A percentile compares a stretch with the other conserved stretches of the same genome.
Evolutionary conservation across 1,284 basidiomycete genomes (phyloP).

Genomic region (Trametes sp.): DNA sequence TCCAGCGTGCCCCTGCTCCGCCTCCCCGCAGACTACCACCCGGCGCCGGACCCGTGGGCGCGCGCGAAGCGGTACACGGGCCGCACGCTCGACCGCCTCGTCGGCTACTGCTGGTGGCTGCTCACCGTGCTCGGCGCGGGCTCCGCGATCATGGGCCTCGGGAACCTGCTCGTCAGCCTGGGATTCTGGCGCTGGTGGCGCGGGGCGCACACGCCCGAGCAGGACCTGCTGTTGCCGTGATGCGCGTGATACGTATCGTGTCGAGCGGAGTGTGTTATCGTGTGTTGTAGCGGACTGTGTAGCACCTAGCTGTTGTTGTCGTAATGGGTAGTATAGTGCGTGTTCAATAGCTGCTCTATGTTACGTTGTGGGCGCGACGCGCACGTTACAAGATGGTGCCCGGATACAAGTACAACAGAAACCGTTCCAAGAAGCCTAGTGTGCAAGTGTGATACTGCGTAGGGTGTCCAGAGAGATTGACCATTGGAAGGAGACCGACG

Average conservation of each 20-base stretch:
- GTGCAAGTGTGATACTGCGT: background rate
- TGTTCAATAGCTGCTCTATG: background rate
- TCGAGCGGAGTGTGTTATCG: too few relatives aligned
- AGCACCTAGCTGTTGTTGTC: background rate
- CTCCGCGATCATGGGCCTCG: slow-evolving; percentile 66
- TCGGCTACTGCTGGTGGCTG: slow-evolving; percentile 81
- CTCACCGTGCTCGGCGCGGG: slow-evolving; percentile 81
- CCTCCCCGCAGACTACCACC: slow-evolving; percentile 58
- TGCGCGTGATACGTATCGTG: too few relatives aligned
- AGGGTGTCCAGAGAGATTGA: background rate
- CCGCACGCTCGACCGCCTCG: slow-evolving; percentile 68
- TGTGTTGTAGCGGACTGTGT: too few relatives aligned
- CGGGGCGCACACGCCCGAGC: slow-evolving; percentile 4
- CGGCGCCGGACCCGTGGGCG: slow-evolving; percentile 59
- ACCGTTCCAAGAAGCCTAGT: background rate
- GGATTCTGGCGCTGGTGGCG: slow-evolving; percentile 46
- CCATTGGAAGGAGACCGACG: background rate
- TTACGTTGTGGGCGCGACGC: background rate
- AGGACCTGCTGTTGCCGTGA: slow-evolving; percentile 23
- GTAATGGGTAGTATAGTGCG: slow-evolving; percentile 3
- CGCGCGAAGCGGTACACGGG: slow-evolving; percentile 69
- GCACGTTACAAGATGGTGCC: background rate
- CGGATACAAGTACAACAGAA: background rate
- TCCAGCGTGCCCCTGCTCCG: slow-evolving; percentile 50
- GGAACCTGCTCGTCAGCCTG: slow-evolving; percentile 65